A percentile compares a stretch with the other conserved stretches of the same genome.
Evolutionary conservation across 768 basidiomycete genomes (phyloP).

Genomic region (Amanita molliuscula): DNA sequence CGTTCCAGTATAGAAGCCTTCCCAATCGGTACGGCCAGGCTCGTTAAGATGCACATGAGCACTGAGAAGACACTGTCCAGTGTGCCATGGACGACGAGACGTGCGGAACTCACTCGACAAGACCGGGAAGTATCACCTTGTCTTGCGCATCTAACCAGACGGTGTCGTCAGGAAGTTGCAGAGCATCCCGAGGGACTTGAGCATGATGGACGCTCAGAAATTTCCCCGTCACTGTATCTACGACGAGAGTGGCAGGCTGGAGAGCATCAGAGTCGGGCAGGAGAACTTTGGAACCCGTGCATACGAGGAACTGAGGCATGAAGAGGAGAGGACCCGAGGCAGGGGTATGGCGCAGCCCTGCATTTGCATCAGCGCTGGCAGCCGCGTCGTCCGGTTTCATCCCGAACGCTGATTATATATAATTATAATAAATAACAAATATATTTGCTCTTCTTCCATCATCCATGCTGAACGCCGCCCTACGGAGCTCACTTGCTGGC

Average conservation of each 20-base stretch:
- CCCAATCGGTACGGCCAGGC: conserved; percentile 90
- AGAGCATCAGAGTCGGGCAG: conserved; percentile 39
- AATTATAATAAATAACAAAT: neutral
- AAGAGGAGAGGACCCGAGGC: neutral
- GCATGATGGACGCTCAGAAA: conserved; percentile 38
- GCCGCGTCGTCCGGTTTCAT: too few species aligned
- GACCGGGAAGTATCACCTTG: conserved; percentile 59
- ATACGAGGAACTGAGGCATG: conserved; percentile 15
- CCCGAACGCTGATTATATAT: neutral
- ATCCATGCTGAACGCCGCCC: conserved; percentile 10
- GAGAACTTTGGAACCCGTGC: conserved; percentile 47
- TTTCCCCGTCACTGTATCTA: conserved; percentile 48
- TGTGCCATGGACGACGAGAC: neutral
- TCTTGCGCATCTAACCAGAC: conserved; percentile 48
- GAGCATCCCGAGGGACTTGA: conserved; percentile 20
- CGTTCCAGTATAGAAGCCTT: conserved; percentile 90
- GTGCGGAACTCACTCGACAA: conserved; percentile 58
- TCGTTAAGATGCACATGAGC: conserved; percentile 92
- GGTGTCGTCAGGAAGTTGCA: conserved; percentile 17
- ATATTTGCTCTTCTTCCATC: neutral
- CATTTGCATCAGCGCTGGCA: too few species aligned
- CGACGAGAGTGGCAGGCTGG: conserved; percentile 55
- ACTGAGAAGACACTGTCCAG: conserved; percentile 26
- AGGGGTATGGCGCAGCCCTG: neutral
- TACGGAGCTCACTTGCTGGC: conserved; percentile 13